These are phyloP conservation scores for Ormosia semicastrata DNA, from an alignment of 306 rosid genomes.

Conservation along the genomic window DNA sequence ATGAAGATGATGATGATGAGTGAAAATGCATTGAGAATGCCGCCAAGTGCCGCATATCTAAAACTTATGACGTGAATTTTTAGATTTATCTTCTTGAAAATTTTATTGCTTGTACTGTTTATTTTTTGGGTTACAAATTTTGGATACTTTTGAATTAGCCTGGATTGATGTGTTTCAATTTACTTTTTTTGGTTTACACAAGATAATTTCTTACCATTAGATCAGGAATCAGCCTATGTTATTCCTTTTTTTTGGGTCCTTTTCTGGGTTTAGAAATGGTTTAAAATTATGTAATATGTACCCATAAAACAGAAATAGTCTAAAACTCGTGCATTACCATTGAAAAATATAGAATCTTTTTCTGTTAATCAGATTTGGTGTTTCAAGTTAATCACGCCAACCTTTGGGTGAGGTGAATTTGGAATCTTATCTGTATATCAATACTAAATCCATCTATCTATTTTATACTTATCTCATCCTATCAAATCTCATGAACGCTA, in stretches of 20 bases:
- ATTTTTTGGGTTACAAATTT: neutral
- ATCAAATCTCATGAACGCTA: no score
- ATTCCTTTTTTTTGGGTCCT: neutral
- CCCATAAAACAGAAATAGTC: no score
- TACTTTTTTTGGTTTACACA: neutral
- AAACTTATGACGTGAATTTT: neutral
- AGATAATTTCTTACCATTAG: neutral
- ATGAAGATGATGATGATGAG: conserved; percentile 52
- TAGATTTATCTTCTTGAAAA: neutral
- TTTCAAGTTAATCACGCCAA: no score
- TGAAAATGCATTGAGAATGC: conserved; percentile 11
- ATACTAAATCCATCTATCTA: no score
- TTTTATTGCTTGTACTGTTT: conserved; percentile 10
- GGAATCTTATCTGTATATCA: no score
- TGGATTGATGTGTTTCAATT: neutral
- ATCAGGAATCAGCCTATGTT: neutral
- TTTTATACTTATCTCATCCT: no score
- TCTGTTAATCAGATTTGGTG: no score
- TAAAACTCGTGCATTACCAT: neutral
- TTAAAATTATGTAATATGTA: no score
- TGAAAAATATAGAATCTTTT: neutral
- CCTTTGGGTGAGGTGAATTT: no score
- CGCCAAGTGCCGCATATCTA: neutral
- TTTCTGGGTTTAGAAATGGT: neutral
- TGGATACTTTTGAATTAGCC: conserved; percentile 2